Percentiles rank a stretch among this genome's conserved stretches.
Conservation (phyloP, 768 basidiomycete genomes). For the Mycena galericulata region DNA sequence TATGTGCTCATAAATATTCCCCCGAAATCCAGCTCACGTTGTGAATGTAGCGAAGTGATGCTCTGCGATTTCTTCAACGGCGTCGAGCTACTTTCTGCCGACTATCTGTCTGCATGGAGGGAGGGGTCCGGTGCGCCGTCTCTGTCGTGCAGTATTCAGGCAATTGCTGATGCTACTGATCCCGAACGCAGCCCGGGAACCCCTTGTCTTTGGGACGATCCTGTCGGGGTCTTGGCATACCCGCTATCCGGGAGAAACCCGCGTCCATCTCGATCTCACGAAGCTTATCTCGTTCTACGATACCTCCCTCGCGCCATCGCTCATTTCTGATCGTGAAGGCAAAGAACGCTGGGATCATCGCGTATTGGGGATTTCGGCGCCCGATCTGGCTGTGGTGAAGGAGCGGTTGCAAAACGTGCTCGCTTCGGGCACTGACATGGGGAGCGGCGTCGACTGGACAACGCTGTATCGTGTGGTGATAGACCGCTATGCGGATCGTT, state of each 20-base stretch:
- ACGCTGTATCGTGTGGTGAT: constrained; percentile 43
- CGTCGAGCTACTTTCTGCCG: constrained; percentile 38
- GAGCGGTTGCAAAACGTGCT: constrained; percentile 27
- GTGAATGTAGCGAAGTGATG: constrained; percentile 55
- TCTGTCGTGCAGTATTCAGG: no score
- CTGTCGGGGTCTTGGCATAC: constrained; percentile 46
- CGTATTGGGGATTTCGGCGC: constrained; percentile 36
- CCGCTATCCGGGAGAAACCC: constrained; percentile 49
- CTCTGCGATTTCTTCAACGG: constrained; percentile 48
- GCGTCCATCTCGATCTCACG: constrained; percentile 46
- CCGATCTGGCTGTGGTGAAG: constrained; percentile 35
- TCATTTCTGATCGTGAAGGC: constrained; percentile 40
- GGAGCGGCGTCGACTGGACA: constrained; percentile 50
- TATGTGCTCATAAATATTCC: constrained; percentile 33
- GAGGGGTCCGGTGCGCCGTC: no score
- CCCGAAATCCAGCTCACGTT: no score
- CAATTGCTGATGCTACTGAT: no score
- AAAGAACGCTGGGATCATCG: constrained; percentile 48
- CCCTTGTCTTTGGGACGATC: constrained; percentile 21
- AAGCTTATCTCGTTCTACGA: constrained; percentile 52
- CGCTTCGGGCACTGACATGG: not conserved
- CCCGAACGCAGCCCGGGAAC: constrained; percentile 11
- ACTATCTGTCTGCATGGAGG: constrained; percentile 28
- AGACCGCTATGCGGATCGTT: constrained; percentile 45
- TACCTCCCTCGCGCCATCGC: constrained; percentile 42